These are phyloP conservation scores for Nannochloropsis gaditana DNA, from an alignment of 108 stramenopile species.

Conservation along the genomic window DNA sequence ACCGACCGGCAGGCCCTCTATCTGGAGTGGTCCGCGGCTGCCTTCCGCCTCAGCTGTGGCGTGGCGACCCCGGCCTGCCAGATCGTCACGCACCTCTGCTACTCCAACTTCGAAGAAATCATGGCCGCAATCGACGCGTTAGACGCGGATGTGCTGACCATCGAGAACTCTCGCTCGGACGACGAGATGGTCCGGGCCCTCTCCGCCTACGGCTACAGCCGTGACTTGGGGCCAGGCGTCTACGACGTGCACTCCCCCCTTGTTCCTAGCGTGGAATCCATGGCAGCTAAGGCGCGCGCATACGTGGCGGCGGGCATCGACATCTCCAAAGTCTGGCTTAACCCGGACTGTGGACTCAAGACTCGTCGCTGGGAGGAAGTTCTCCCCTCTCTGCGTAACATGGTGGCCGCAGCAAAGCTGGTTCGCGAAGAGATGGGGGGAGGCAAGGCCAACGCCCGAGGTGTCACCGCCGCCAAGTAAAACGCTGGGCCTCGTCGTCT, in stretches of 20 bases:
- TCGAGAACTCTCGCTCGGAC: constrained; percentile 65
- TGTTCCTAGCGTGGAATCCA: constrained; percentile 53
- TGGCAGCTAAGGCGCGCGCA: constrained; percentile 46
- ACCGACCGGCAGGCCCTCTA: constrained; percentile 49
- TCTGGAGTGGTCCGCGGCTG: constrained; percentile 61
- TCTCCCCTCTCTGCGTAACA: background rate
- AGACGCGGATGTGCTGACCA: constrained; percentile 67
- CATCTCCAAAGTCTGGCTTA: constrained; percentile 52
- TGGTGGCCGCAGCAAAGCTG: background rate
- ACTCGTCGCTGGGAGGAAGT: constrained; percentile 67
- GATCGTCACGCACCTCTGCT: constrained; percentile 75
- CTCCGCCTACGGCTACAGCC: constrained; percentile 53
- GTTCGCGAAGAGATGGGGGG: background rate
- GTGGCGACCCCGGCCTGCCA: constrained; percentile 57
- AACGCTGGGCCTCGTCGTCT: background rate
- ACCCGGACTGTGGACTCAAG: constrained; percentile 70
- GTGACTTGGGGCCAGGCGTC: constrained; percentile 63
- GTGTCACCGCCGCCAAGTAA: background rate
- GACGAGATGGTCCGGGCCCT: constrained; percentile 59
- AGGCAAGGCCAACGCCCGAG: background rate
- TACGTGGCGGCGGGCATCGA: constrained; percentile 6
- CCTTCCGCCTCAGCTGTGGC: constrained; percentile 61
- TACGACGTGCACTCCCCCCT: constrained; percentile 73
- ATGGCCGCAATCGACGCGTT: constrained; percentile 65
- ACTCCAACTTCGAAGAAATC: constrained; percentile 68